A percentile compares a stretch with the other conserved stretches of the same genome.
Evolutionary conservation across 257 asterid species (phyloP).

Genomic region (Nemophila menziesii): DNA sequence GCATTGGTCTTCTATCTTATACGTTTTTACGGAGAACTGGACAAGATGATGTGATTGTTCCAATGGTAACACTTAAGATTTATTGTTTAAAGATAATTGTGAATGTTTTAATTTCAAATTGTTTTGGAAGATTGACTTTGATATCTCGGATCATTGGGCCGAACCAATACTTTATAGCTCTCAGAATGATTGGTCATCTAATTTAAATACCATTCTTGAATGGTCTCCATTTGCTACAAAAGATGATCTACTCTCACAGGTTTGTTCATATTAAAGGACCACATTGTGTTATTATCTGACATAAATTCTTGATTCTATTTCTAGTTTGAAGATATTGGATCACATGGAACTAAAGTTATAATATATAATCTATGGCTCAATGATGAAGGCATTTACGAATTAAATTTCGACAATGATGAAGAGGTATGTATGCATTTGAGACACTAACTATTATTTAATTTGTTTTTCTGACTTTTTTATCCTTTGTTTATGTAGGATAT

Average conservation of each 20-base stretch:
- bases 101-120: neutral
- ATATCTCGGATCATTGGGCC: slow-evolving; percentile 58
- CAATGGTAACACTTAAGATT: slow-evolving; percentile 42
- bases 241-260: slow-evolving; percentile 80
- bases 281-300: slow-evolving; percentile 13
- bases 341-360: slow-evolving; percentile 76
- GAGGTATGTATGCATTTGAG: slow-evolving; percentile 46
- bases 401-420: slow-evolving; percentile 73
- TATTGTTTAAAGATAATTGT: no score
- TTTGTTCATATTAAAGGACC: slow-evolving; percentile 10
- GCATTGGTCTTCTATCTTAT: slow-evolving; percentile 78
- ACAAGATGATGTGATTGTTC: slow-evolving; percentile 84
- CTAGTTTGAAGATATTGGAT: slow-evolving; percentile 66
- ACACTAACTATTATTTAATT: slow-evolving; percentile 4
- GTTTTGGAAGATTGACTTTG: slow-evolving; percentile 76
- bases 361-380: slow-evolving; percentile 87
- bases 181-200: slow-evolving; percentile 66
- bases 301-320: slow-evolving; percentile 18
- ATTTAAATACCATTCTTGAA: slow-evolving; percentile 70
- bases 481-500: slow-evolving; percentile 68
- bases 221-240: slow-evolving; percentile 89
- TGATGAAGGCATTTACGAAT: slow-evolving; percentile 89
- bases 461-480: no score
- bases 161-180: slow-evolving; percentile 66
- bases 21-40: slow-evolving; percentile 74